Conservation (phyloP, 2,329 filamentous ascomycete species). For the Coniochaeta hoffmannii region DNA sequence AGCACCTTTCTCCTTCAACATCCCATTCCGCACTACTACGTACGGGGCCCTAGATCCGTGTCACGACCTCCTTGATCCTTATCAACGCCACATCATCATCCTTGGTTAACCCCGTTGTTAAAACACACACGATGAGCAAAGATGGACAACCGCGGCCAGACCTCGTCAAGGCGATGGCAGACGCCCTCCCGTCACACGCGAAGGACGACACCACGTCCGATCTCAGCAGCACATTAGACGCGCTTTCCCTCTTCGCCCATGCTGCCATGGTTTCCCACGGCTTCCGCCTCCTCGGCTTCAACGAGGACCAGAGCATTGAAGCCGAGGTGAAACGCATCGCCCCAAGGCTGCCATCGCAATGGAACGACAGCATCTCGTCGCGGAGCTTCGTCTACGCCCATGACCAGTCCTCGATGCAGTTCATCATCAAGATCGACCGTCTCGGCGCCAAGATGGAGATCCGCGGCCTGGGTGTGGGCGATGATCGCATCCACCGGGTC, state of each 20-base stretch:
- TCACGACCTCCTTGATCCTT: too few species aligned
- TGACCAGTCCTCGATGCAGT: constrained; percentile 76
- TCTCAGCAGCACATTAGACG: constrained; percentile 69
- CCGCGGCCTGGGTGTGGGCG: constrained; percentile 68
- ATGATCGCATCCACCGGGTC: constrained; percentile 73
- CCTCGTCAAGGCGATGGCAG: constrained; percentile 49
- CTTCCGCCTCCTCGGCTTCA: constrained; percentile 76
- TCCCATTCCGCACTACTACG: too few species aligned
- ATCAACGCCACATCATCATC: too few species aligned
- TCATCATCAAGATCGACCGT: constrained; percentile 72
- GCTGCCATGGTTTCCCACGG: constrained; percentile 73
- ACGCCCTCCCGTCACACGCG: constrained; percentile 49
- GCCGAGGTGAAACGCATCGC: constrained; percentile 48
- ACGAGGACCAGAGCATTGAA: constrained; percentile 69
- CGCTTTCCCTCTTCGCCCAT: constrained; percentile 75
- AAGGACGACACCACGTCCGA: constrained; percentile 49
- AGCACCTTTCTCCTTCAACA: too few species aligned
- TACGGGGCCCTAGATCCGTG: too few species aligned
- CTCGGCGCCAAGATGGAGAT: constrained; percentile 80
- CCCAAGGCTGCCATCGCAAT: constrained; percentile 62
- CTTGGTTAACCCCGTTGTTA: background rate
- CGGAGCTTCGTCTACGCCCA: constrained; percentile 85
- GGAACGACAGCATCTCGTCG: constrained; percentile 67
- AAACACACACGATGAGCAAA: background rate
- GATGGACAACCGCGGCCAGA: background rate